A percentile compares a stretch with the other conserved stretches of the same genome.
Conservation (phyloP, 1,139 yeast species). For the Geotrichum aggregatum region DNA sequence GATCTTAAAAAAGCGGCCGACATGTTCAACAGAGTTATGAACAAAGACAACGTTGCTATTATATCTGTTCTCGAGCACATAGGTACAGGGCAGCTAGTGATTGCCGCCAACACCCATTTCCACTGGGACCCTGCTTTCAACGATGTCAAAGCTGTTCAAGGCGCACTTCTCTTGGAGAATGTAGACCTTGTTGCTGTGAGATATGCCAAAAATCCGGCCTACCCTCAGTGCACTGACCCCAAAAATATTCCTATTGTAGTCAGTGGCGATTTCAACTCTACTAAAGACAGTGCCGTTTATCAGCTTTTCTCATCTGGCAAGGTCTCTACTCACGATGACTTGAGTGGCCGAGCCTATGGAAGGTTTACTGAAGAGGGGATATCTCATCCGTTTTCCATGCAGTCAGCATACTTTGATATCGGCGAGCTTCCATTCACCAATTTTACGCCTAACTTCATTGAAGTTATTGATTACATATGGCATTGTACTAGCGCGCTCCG, state of each 20-base stretch:
- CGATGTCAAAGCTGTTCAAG: constrained; percentile 96
- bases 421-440: constrained; percentile 94
- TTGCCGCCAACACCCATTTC: constrained; percentile 81
- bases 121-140: constrained; percentile 98
- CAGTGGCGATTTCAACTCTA: constrained; percentile 96
- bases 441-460: constrained; percentile 87
- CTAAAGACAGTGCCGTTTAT: constrained; percentile 82
- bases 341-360: constrained; percentile 87
- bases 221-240: constrained; percentile 46
- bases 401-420: constrained; percentile 76
- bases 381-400: constrained; percentile 72
- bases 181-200: constrained; percentile 60
- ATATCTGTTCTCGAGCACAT: constrained; percentile 71
- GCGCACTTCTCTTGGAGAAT: constrained; percentile 86
- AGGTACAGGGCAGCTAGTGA: constrained; percentile 61
- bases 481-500: constrained; percentile 73
- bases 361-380: constrained; percentile 86
- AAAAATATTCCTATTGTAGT: constrained; percentile 70
- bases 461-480: constrained; percentile 94
- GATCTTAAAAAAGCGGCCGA: constrained; percentile 92
- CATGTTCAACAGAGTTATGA: constrained; percentile 91
- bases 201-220: constrained; percentile 38
- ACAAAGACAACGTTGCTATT: constrained; percentile 88
- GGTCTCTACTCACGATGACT: constrained; percentile 67
- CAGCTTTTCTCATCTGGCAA: constrained; percentile 77